A percentile compares a stretch with the other conserved stretches of the same genome.
These are phyloP conservation scores for Tremella yokohamensis DNA, from an alignment of 768 basidiomycete species.

Conservation along the genomic window DNA sequence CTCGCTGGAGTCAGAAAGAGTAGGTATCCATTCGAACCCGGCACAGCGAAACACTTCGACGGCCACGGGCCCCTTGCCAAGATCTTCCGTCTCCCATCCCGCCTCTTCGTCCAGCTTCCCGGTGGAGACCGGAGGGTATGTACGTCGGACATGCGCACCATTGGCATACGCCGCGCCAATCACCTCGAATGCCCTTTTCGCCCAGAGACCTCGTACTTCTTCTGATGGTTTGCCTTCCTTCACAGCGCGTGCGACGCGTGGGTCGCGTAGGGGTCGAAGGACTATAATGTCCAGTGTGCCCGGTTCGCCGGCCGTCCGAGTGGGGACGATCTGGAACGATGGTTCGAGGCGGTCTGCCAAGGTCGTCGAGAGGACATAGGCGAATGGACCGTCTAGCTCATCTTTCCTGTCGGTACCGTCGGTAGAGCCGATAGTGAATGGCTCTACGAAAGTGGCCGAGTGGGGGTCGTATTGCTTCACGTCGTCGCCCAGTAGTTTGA, in stretches of 20 bases:
- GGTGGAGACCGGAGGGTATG: slow-evolving; percentile 53
- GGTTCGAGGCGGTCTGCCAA: slow-evolving; percentile 85
- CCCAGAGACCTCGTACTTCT: background rate
- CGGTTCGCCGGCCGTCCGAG: slow-evolving; percentile 26
- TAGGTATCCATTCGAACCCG: slow-evolving; percentile 80
- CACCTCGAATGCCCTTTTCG: slow-evolving; percentile 48
- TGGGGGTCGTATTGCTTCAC: slow-evolving; percentile 65
- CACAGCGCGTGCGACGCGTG: slow-evolving; percentile 5
- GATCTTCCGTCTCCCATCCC: slow-evolving; percentile 49
- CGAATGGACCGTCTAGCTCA: slow-evolving; percentile 69
- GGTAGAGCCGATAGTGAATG: slow-evolving; percentile 19
- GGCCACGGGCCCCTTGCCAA: slow-evolving; percentile 56
- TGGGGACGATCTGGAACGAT: slow-evolving; percentile 70
- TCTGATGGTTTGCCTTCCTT: slow-evolving; percentile 37
- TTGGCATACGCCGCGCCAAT: slow-evolving; percentile 70
- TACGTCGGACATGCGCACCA: slow-evolving; percentile 66
- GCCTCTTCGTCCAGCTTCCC: background rate
- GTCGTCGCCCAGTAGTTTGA: slow-evolving; percentile 55
- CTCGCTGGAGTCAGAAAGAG: background rate
- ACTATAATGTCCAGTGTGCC: slow-evolving; percentile 69
- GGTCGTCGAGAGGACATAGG: slow-evolving; percentile 76
- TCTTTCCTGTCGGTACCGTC: slow-evolving; percentile 27
- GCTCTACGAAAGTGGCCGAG: slow-evolving; percentile 48
- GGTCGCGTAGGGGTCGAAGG: slow-evolving; percentile 61
- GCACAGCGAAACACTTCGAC: slow-evolving; percentile 75